Evolutionary conservation across 306 rosid species (phyloP).

Genomic region (Erythrophleum fordii): DNA sequence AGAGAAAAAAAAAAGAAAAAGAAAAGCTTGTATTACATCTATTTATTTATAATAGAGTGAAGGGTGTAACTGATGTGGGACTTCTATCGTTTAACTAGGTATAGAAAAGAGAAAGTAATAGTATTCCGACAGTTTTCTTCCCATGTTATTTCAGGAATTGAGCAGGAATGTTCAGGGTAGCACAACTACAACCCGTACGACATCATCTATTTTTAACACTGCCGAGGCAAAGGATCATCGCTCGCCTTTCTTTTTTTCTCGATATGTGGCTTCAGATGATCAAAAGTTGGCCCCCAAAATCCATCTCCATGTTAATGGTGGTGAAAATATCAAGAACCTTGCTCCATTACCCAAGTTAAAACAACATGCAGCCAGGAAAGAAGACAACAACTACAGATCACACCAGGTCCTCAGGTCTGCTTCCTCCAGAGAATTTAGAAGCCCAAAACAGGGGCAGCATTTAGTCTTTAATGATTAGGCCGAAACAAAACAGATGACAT

Average conservation of each 20-base stretch:
- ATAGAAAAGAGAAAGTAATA: no score
- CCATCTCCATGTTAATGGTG: slow-evolving; percentile 37
- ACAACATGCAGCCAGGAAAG: slow-evolving; percentile 32
- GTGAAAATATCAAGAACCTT: slow-evolving; percentile 42
- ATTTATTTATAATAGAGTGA: no score
- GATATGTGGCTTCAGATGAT: slow-evolving; percentile 35
- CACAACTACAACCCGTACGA: slow-evolving; percentile 43
- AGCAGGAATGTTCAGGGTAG: slow-evolving; percentile 37
- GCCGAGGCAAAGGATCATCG: slow-evolving; percentile 47
- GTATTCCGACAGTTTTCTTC: background rate
- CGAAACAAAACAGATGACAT: background rate
- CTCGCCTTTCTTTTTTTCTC: slow-evolving; percentile 50
- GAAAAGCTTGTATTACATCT: background rate
- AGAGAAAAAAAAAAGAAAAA: no score
- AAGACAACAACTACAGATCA: slow-evolving; percentile 43
- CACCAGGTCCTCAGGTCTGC: slow-evolving; percentile 60
- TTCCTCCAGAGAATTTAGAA: slow-evolving; percentile 75
- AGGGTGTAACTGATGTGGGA: no score
- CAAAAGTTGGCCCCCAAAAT: slow-evolving; percentile 38
- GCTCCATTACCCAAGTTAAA: slow-evolving; percentile 59
- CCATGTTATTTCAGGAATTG: slow-evolving; percentile 48
- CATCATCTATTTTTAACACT: slow-evolving; percentile 56
- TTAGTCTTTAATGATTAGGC: slow-evolving; percentile 44
- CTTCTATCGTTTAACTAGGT: background rate
- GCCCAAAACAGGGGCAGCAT: slow-evolving; percentile 37